phyloP scores from a whole-genome alignment of 2,329 filamentous ascomycete genomes.

The Fusarium chuoi region DNA sequence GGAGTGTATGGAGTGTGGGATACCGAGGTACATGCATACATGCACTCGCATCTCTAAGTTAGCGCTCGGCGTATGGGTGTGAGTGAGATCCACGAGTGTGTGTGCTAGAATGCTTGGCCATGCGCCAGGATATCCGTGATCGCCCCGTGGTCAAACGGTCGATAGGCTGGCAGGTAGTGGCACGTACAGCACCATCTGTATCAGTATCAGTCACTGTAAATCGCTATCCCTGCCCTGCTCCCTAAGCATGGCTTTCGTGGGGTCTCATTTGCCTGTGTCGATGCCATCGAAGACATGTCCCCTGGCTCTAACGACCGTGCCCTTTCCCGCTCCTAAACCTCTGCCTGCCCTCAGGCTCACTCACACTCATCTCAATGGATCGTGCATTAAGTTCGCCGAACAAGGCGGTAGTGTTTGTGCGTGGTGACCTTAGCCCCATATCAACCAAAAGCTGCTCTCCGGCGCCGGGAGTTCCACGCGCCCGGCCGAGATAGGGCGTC shows the following conservation, averaged over 20 bases:
- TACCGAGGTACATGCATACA: conserved; percentile 12
- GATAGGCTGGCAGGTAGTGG: conserved; percentile 23
- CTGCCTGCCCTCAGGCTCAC: neutral
- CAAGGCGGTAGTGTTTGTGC: conserved; percentile 25
- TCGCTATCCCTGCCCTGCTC: conserved; percentile 36
- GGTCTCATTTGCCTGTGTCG: conserved; percentile 32
- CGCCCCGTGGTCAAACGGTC: conserved; percentile 46
- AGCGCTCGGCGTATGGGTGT: conserved; percentile 27
- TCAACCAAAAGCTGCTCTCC: conserved; percentile 12
- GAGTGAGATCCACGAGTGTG: conserved; percentile 41
- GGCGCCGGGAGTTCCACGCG: conserved; percentile 30
- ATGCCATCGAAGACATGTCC: conserved; percentile 35
- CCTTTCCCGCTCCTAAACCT: conserved; percentile 15
- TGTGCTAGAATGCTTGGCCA: conserved; percentile 37
- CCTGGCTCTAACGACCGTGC: conserved; percentile 14
- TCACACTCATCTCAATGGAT: conserved; percentile 6
- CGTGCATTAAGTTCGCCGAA: conserved; percentile 29
- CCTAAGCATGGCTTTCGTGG: conserved; percentile 27
- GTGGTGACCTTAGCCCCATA: conserved; percentile 19
- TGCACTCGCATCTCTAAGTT: neutral
- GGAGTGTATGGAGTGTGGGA: conserved; percentile 16
- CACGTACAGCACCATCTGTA: conserved; percentile 1
- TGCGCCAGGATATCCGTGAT: conserved; percentile 43
- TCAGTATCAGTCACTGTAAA: conserved; percentile 18
- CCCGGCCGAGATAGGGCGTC: conserved; percentile 39